These are phyloP conservation scores for Daldinia sp. DNA, from an alignment of 2,329 filamentous ascomycete genomes.

Conservation along the genomic window DNA sequence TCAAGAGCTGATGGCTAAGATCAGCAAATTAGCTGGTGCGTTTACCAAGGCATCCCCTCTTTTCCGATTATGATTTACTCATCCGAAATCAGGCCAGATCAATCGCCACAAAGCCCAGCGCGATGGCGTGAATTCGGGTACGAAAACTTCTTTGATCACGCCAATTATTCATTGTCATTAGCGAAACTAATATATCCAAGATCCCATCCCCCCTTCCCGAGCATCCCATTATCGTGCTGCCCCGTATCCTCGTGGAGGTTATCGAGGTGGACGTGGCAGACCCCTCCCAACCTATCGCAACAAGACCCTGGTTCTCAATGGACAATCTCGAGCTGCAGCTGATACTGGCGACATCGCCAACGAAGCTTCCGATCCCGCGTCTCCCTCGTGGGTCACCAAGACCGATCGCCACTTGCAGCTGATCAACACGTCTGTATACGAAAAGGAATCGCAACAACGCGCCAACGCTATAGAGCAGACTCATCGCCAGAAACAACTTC, in stretches of 20 bases:
- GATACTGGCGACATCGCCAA: conserved; percentile 40
- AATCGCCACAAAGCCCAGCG: conserved; percentile 78
- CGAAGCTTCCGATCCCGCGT: conserved; percentile 49
- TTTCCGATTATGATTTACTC: conserved; percentile 24
- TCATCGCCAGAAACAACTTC: conserved; percentile 62
- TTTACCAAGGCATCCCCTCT: conserved; percentile 19
- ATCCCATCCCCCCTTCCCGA: conserved; percentile 29
- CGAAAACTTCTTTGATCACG: neutral
- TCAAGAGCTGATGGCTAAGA: conserved; percentile 62
- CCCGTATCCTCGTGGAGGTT: conserved; percentile 43
- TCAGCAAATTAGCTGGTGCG: conserved; percentile 60
- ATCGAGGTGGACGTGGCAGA: conserved; percentile 42
- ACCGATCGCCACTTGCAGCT: conserved; percentile 81
- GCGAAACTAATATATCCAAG: conserved; percentile 25
- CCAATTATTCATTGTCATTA: neutral
- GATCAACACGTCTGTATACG: conserved; percentile 81
- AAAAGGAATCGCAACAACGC: conserved; percentile 74
- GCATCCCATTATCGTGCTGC: conserved; percentile 41
- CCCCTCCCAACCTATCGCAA: conserved; percentile 44
- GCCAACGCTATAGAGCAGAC: conserved; percentile 77
- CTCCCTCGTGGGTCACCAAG: conserved; percentile 71
- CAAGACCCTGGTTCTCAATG: conserved; percentile 46
- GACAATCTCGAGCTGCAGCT: conserved; percentile 39
- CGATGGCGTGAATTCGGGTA: conserved; percentile 50
- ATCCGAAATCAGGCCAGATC: conserved; percentile 70